Base-by-base conservation (phyloP, 257 asterid genomes). In the Anisodus acutangulus region DNA sequence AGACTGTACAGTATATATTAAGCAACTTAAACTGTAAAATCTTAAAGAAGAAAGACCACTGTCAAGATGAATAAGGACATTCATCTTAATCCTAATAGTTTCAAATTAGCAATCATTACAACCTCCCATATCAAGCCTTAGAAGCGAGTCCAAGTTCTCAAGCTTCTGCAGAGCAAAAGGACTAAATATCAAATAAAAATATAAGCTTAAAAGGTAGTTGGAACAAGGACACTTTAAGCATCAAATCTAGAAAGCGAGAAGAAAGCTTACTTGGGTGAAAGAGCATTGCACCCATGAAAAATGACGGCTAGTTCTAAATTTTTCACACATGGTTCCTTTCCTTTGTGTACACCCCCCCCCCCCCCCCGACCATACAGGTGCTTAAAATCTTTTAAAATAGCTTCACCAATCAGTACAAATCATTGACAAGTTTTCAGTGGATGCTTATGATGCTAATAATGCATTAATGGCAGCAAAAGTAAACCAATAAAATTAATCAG, bases 101-200 rank as follows among this genome's bases (percentile, higher is more conserved):
- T 31, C 66, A 15, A 8, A 26, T 51, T 53, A 76, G 64, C n/a
- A 51, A 53, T 26, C 63, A 26, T 76, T 13, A 47, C 63, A 76
- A 26, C 8, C 47, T 51, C 81, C 49, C 49, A 54, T 53, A 76
- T 35, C 49, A 54, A 54, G 51, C 15, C 15, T 31, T 53, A 31
- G 47, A 78, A 53, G 82, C 66, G 19, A 31, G 82, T 53, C 49
- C 16, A 78, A 53, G 82, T 78, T 53, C 64, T 53, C 26, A 53
- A 78, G 19, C 63, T 76, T 51, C 45, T 4, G 8, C 12, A 15
- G 66, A 31, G 66, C 31, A 53, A 31, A 13, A 53, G 26, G 63
- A 12, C 45, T 76, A 31, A 76, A 6, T 74, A 49, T 19, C 43
- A 74, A 76, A 76, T 76, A 11, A 51, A 6, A 16, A 78, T 4